These are phyloP conservation scores for Wickerhamomyces hampshirensis DNA, from an alignment of 805 yeast genomes.

Conservation along the genomic window DNA sequence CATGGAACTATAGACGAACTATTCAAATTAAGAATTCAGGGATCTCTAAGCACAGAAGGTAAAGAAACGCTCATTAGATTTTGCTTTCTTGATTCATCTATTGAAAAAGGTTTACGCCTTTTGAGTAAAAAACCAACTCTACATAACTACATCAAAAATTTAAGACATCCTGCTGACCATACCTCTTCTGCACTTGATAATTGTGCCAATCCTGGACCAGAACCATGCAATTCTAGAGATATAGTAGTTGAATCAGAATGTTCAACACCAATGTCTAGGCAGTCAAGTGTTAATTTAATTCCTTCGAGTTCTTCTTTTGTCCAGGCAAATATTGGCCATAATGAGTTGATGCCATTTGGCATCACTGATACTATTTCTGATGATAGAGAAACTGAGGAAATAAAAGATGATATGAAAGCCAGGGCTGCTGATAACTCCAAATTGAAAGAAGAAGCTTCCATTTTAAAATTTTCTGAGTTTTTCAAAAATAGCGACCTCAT, in stretches of 20 bases:
- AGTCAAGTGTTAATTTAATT: conserved; percentile 17
- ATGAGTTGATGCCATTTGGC: conserved; percentile 34
- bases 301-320: conserved; percentile 18
- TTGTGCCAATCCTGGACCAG: too few relatives aligned
- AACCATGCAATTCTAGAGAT: too few relatives aligned
- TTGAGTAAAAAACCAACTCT: conserved; percentile 26
- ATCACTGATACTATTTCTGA: conserved; percentile 26
- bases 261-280: conserved; percentile 11
- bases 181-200: too few relatives aligned
- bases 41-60: conserved; percentile 60
- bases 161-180: too few relatives aligned
- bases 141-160: conserved; percentile 5
- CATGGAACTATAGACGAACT: conserved; percentile 51
- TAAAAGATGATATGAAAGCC: conserved; percentile 1
- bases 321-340: conserved; percentile 25
- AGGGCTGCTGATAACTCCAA: conserved; percentile 15
- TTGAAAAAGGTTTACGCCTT: conserved; percentile 46
- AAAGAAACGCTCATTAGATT: conserved; percentile 73
- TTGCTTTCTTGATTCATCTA: conserved; percentile 65
- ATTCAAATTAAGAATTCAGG: conserved; percentile 50
- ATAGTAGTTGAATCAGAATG: not conserved
- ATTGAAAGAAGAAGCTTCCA: conserved; percentile 23
- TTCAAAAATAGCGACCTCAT: conserved; percentile 12
- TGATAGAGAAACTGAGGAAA: conserved; percentile 24
- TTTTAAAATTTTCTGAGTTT: conserved; percentile 16